Percentiles rank a stretch among this genome's conserved stretches.
Evolutionary conservation across 768 basidiomycete genomes (phyloP).

Genomic region (Sistotremastrum niveocremeum): DNA sequence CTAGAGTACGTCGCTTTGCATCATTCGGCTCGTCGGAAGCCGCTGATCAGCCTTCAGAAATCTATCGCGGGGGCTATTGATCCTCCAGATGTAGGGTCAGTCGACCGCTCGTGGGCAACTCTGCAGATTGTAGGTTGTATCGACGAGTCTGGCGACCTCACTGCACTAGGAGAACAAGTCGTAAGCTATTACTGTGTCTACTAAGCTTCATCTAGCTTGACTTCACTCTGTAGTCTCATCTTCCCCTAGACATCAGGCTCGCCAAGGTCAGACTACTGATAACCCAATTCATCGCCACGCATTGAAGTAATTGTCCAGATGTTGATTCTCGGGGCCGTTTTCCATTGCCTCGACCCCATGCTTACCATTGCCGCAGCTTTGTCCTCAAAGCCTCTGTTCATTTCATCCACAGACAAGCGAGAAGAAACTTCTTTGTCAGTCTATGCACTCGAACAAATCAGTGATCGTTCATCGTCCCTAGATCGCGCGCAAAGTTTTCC

Average conservation of each 20-base stretch:
- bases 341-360: constrained; percentile 70
- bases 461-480: constrained; percentile 16
- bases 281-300: neutral
- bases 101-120: constrained; percentile 63
- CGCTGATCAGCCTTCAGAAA: constrained; percentile 20
- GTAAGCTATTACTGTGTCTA: constrained; percentile 20
- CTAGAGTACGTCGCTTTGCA: constrained; percentile 35
- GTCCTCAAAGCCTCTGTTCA: constrained; percentile 80
- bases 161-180: constrained; percentile 73
- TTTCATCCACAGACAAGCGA: constrained; percentile 68
- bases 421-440: constrained; percentile 64
- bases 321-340: constrained; percentile 73
- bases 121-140: constrained; percentile 72
- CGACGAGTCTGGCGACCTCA: constrained; percentile 46
- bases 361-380: constrained; percentile 72
- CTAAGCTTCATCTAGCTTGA: neutral
- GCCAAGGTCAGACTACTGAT: constrained; percentile 44
- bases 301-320: constrained; percentile 36
- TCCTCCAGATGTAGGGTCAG: constrained; percentile 61
- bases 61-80: constrained; percentile 69
- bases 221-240: constrained; percentile 38
- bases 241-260: constrained; percentile 81
- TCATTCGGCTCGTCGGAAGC: neutral
- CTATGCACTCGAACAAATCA: neutral
- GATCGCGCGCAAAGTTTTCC: constrained; percentile 59